Base-by-base conservation (phyloP, 352 stramenopile genomes). In the Pythium scleroteichum region DNA sequence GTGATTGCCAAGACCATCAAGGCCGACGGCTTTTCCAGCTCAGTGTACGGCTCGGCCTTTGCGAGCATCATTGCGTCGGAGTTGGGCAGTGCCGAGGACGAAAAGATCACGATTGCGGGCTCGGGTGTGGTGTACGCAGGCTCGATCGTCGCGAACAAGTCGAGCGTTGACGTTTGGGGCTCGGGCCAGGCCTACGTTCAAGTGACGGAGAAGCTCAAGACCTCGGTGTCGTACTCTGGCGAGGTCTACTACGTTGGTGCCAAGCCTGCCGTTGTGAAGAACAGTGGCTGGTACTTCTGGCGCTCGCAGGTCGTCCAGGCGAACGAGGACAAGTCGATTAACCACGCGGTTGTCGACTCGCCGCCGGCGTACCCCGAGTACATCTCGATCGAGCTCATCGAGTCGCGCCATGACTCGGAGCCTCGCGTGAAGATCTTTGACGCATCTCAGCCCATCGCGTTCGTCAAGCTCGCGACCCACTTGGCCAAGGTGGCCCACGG, bases 241-340 rank as follows among this genome's bases (percentile, higher is more conserved):
- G 66, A 76, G 52, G 73, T 87, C 22, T 76, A 70, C 58, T 87
- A 84, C 62, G 64, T 80, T 16, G 78, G 78, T 26, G 66, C 40
- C 12, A 58, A 72, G 32, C 75, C 78, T 1, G 61, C 57, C 8
- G 51, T 69, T 2, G 47, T 87, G 35, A 79, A 83, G 60, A 77
- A 76, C 48, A 78, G 76, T 40, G 69, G 72, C 49, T 87, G 73
- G 75, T 82, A 58, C 40, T 85, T 82, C 59, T 87, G 75, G 75
- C 71, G 75, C 24, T 72, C 73, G 35, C 76, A 75, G 23, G 75
- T 85, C 24, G 73, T 79, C 53, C 67, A 65, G 6, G 66, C 74
- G 5, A 53, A 52, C 22, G 62, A 68, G 29, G 79, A 84, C 64
- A 74, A 71, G 64, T 59, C 73, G 29, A n/a, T 72, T 24, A 61